phyloP scores from a whole-genome alignment of 306 rosid species.

The Glycine tomentella region DNA sequence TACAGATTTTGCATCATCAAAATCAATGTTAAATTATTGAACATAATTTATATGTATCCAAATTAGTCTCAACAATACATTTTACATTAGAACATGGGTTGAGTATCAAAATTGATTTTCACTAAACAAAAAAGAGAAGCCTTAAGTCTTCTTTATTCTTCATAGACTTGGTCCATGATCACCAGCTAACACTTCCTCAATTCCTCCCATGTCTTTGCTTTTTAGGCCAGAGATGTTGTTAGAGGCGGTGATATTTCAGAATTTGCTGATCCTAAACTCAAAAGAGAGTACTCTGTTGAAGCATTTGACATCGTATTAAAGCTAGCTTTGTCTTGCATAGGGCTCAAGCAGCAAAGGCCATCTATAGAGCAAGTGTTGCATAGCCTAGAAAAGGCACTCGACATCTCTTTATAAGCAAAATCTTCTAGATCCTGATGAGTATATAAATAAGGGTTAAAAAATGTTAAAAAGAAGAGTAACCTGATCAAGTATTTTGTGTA shows the following conservation, averaged over 20 bases:
- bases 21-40: neutral
- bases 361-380: constrained; percentile 58
- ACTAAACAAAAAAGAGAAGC: neutral
- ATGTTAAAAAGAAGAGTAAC: too few species aligned
- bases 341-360: constrained; percentile 63
- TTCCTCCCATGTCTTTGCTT: neutral
- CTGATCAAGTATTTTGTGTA: too few species aligned
- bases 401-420: constrained; percentile 47
- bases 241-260: constrained; percentile 53
- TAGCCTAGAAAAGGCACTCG: constrained; percentile 56
- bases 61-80: neutral
- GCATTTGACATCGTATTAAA: constrained; percentile 62
- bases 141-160: neutral
- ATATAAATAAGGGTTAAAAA: too few species aligned
- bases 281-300: constrained; percentile 58
- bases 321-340: constrained; percentile 66
- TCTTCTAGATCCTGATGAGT: constrained; percentile 4
- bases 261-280: constrained; percentile 66
- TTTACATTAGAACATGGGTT: neutral
- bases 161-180: neutral
- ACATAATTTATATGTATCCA: neutral
- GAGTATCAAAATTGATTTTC: neutral
- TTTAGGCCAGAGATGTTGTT: constrained; percentile 32
- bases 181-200: neutral
- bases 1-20: too few species aligned